phyloP scores from a whole-genome alignment of 257 asterid species.

The Fraxinus anomala region DNA sequence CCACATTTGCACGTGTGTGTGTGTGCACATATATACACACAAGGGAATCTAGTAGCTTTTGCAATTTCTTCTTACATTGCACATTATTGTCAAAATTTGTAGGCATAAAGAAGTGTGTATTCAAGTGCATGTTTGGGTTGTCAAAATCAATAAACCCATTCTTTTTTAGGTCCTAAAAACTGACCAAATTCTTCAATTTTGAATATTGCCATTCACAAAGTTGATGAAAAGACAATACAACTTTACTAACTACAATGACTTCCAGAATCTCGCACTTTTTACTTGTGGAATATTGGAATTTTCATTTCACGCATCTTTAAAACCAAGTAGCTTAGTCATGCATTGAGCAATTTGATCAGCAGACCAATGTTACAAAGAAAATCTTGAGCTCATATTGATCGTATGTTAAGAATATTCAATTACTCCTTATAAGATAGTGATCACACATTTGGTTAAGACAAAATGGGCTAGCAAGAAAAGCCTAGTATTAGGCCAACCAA shows the following conservation, averaged over 20 bases:
- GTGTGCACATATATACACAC: too few species aligned
- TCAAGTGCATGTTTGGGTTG: background rate
- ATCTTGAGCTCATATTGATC: too few species aligned
- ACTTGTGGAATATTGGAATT: background rate
- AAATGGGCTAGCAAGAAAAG: too few species aligned
- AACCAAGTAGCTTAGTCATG: background rate
- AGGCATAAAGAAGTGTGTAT: background rate
- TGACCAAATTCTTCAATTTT: background rate
- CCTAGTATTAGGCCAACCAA: too few species aligned
- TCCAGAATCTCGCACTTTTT: too few species aligned
- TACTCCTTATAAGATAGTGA: too few species aligned
- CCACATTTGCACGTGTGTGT: too few species aligned
- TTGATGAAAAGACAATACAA: background rate
- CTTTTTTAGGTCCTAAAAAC: background rate
- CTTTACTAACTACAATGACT: too few species aligned
- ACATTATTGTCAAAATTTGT: background rate
- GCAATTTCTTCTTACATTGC: background rate
- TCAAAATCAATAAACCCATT: background rate
- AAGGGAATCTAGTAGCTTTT: too few species aligned
- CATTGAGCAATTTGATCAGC: background rate
- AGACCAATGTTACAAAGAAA: background rate
- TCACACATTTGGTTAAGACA: too few species aligned
- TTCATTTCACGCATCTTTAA: background rate
- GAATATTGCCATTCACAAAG: background rate
- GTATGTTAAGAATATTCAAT: background rate